Percentiles rank a stretch among this genome's conserved stretches.
Evolutionary conservation across 1,284 basidiomycete genomes (phyloP).

Genomic region (Neonothopanus nambi): DNA sequence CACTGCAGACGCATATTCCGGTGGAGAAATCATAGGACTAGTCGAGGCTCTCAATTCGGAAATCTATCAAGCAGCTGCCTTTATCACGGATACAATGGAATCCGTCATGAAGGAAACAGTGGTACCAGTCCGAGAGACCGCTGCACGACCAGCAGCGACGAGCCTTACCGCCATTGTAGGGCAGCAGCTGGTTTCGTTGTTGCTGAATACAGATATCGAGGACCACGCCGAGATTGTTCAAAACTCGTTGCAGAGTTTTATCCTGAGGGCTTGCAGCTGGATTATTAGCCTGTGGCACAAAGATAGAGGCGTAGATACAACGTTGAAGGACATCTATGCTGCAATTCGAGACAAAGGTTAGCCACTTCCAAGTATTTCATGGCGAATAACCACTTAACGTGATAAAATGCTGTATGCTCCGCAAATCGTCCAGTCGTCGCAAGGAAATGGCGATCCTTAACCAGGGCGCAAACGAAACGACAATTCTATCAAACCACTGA

Average conservation of each 20-base stretch:
- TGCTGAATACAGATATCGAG: not conserved
- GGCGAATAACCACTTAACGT: not conserved
- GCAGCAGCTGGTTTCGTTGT: not conserved
- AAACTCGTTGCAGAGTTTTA: constrained; percentile 1
- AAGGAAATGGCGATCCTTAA: constrained; percentile 10
- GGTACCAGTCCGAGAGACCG: not conserved
- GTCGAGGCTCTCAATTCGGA: constrained; percentile 35
- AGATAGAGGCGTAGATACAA: not conserved
- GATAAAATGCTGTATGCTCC: not conserved
- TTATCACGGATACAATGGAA: constrained; percentile 33
- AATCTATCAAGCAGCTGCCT: constrained; percentile 34
- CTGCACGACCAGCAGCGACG: not conserved
- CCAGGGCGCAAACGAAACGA: constrained; percentile 7
- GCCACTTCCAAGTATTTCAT: not conserved
- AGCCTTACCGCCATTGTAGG: not conserved
- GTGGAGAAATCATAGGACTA: constrained; percentile 31
- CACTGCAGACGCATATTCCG: constrained; percentile 31
- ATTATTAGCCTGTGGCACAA: not conserved
- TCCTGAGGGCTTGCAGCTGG: not conserved
- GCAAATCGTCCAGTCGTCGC: not conserved
- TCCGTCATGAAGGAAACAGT: not conserved
- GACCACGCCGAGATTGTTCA: constrained; percentile 1
- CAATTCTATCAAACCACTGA: not conserved
- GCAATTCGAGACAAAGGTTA: not conserved
- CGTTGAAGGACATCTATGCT: not conserved